These are phyloP conservation scores for Pogostemon cablin DNA, from an alignment of 257 asterid genomes.

Conservation along the genomic window DNA sequence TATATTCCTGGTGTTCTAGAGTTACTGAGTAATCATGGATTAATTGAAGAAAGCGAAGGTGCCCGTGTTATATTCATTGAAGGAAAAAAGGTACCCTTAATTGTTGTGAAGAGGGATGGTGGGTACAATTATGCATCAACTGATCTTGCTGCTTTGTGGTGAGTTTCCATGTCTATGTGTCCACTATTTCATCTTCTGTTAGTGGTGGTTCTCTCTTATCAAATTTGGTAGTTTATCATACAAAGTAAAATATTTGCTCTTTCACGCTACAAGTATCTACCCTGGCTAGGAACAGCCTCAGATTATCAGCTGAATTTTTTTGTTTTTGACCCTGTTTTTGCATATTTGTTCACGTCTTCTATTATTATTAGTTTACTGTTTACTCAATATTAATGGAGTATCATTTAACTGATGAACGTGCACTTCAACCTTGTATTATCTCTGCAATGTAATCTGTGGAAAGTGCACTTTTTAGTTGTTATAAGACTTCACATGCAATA, in stretches of 20 bases:
- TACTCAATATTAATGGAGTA: background rate
- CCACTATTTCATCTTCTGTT: constrained; percentile 24
- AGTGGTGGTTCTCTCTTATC: constrained; percentile 12
- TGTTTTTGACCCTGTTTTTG: background rate
- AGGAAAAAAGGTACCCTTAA: constrained; percentile 79
- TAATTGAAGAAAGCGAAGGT: constrained; percentile 88
- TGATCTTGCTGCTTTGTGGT: constrained; percentile 92
- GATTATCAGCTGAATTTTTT: constrained; percentile 1
- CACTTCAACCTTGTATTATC: constrained; percentile 11
- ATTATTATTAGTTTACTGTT: background rate
- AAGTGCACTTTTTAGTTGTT: constrained; percentile 1
- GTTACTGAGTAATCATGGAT: constrained; percentile 59
- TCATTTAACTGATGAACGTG: constrained; percentile 23
- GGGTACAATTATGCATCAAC: constrained; percentile 96
- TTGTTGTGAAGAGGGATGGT: constrained; percentile 94
- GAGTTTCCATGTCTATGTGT: constrained; percentile 37
- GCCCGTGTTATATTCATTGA: constrained; percentile 91
- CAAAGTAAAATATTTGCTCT: background rate
- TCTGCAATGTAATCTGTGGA: constrained; percentile 24
- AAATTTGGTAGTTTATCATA: constrained; percentile 18
- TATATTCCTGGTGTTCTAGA: constrained; percentile 67
- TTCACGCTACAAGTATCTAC: background rate
- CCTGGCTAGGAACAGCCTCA: background rate
- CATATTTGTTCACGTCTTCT: constrained; percentile 5
- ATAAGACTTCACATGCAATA: constrained; percentile 24